Conservation (phyloP, 257 asterid genomes). For the Anisodus acutangulus region DNA sequence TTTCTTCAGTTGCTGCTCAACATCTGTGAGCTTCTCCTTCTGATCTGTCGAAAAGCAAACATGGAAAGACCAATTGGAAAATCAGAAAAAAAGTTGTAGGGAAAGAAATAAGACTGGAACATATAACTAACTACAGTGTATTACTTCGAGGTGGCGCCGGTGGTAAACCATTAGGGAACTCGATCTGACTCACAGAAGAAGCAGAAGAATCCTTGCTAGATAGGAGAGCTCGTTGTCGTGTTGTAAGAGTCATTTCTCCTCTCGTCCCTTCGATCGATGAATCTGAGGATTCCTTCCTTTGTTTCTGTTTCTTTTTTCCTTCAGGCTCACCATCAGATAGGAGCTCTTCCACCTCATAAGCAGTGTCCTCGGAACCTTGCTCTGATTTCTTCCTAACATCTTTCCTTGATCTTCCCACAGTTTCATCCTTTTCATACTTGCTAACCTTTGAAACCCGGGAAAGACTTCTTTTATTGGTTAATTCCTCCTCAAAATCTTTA, state of each 20-base stretch:
- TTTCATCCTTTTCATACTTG: constrained; percentile 50
- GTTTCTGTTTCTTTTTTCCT: constrained; percentile 62
- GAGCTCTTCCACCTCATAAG: constrained; percentile 58
- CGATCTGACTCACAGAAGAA: constrained; percentile 45
- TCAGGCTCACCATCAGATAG: constrained; percentile 63
- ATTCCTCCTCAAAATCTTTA: constrained; percentile 60
- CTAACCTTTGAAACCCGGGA: constrained; percentile 47
- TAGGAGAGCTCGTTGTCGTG: constrained; percentile 76
- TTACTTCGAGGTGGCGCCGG: constrained; percentile 56
- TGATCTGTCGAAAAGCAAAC: constrained; percentile 42
- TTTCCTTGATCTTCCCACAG: constrained; percentile 49
- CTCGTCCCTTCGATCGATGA: constrained; percentile 68
- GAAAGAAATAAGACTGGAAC: background rate
- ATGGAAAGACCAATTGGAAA: constrained; percentile 19
- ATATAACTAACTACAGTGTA: background rate
- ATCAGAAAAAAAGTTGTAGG: constrained; percentile 18
- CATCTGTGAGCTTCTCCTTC: constrained; percentile 53
- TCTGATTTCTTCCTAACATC: constrained; percentile 59
- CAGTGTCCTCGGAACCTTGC: constrained; percentile 58
- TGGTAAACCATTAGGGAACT: constrained; percentile 58
- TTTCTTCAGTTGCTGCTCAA: constrained; percentile 57
- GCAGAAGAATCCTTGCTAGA: constrained; percentile 46
- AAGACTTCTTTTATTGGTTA: constrained; percentile 47
- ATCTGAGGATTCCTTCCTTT: constrained; percentile 63
- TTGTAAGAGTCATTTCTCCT: constrained; percentile 82